phyloP scores from a whole-genome alignment of 345 rosid species.

The Aethionema arabicum region DNA sequence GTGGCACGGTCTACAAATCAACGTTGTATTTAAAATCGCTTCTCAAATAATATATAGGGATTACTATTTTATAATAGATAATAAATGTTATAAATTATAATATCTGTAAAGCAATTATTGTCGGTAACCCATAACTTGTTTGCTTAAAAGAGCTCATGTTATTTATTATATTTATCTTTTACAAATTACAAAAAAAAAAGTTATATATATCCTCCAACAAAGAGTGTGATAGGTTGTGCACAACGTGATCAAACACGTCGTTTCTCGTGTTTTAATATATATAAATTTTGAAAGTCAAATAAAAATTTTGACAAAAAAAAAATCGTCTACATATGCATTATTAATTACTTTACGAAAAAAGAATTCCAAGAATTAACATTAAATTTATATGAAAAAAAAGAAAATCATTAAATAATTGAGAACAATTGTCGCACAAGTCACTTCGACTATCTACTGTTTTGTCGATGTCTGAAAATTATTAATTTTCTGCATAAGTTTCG shows the following conservation, averaged over 20 bases:
- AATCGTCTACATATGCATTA: constrained; percentile 12
- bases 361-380: constrained; percentile 1
- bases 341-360: not conserved
- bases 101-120: constrained; percentile 18
- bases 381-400: not conserved
- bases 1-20: too few species aligned
- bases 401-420: constrained; percentile 21
- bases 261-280: constrained; percentile 1
- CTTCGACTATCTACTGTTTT: constrained; percentile 15
- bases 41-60: too few species aligned
- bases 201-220: constrained; percentile 6
- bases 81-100: constrained; percentile 20
- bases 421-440: constrained; percentile 32
- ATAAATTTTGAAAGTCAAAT: constrained; percentile 22
- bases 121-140: constrained; percentile 35
- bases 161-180: constrained; percentile 7
- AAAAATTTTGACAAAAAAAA: constrained; percentile 13
- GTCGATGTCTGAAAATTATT: constrained; percentile 7
- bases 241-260: constrained; percentile 34
- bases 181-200: constrained; percentile 14
- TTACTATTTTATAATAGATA: not conserved
- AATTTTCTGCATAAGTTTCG: too few species aligned
- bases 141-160: not conserved
- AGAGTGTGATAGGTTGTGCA: constrained; percentile 31
- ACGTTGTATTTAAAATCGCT: too few species aligned